These are phyloP conservation scores for Colletotrichum eremochloae DNA, from an alignment of 2,329 filamentous ascomycete genomes.

Conservation along the genomic window DNA sequence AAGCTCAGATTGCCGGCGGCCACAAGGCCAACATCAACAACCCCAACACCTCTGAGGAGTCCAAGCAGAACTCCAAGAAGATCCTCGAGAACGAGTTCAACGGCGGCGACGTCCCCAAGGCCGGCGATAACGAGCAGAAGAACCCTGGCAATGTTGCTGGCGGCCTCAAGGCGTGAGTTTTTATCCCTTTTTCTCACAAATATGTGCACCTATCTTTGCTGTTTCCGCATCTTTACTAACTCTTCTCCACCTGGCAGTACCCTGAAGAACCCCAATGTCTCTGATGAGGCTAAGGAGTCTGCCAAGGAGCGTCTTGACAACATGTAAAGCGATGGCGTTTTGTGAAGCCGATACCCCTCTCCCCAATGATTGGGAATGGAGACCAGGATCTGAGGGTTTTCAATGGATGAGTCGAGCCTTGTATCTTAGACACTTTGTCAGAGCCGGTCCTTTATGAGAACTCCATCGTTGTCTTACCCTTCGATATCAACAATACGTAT, in stretches of 20 bases:
- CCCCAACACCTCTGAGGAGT: conserved; percentile 67
- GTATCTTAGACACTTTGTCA: conserved; percentile 5
- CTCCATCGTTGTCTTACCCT: background rate
- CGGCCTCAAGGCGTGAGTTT: conserved; percentile 64
- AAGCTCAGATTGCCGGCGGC: conserved; percentile 66
- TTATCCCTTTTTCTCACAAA: background rate
- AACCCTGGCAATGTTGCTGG: conserved; percentile 67
- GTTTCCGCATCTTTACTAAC: background rate
- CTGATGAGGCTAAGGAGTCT: conserved; percentile 67
- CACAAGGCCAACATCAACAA: conserved; percentile 72
- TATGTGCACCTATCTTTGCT: accelerated
- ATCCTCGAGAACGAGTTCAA: conserved; percentile 65
- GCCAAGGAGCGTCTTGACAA: conserved; percentile 65
- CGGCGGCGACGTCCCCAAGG: conserved; percentile 54
- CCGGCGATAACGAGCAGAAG: conserved; percentile 57
- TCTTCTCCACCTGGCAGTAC: conserved; percentile 51
- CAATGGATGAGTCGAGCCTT: background rate
- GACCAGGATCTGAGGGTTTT: background rate
- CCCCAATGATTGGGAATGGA: background rate
- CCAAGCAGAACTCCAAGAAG: conserved; percentile 67
- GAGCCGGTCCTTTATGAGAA: conserved; percentile 4
- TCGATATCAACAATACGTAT: background rate
- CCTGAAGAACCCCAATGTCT: conserved; percentile 68
- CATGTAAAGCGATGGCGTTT: conserved; percentile 48
- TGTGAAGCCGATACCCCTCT: background rate